A percentile compares a stretch with the other conserved stretches of the same genome.
Evolutionary conservation across 192 early-diverging fungal species (phyloP).

Genomic region (Rhizoclosmatium globosum): DNA sequence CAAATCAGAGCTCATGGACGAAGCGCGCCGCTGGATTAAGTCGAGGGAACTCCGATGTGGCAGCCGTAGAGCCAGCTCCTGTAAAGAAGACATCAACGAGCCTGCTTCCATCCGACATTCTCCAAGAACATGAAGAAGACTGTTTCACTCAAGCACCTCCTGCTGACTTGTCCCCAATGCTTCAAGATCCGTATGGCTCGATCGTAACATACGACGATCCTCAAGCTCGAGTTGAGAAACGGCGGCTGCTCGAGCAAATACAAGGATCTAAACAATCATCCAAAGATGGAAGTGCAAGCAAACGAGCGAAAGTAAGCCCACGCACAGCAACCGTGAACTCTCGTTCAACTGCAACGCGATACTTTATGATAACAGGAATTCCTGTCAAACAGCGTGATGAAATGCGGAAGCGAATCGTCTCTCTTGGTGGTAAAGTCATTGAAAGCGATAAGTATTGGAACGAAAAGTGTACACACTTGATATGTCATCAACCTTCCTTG

Average conservation of each 20-base stretch:
- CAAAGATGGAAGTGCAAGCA: background rate
- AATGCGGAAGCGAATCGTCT: conserved; percentile 22
- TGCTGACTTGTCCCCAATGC: background rate
- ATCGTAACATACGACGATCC: conserved; percentile 48
- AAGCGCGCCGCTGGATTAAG: too few species aligned
- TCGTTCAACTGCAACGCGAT: conserved; percentile 4
- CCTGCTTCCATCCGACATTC: background rate
- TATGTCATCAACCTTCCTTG: conserved; percentile 41
- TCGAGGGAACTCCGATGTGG: background rate
- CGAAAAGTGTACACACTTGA: conserved; percentile 49
- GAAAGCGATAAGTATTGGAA: conserved; percentile 39
- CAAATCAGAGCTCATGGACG: too few species aligned
- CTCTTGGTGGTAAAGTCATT: conserved; percentile 48
- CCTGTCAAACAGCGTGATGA: background rate
- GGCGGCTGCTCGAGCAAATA: conserved; percentile 42
- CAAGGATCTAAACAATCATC: background rate
- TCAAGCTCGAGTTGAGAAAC: conserved; percentile 35
- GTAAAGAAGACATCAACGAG: background rate
- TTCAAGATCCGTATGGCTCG: conserved; percentile 26
- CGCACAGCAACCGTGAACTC: background rate
- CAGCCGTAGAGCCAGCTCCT: background rate
- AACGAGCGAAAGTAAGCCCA: conserved; percentile 13
- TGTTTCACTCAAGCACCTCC: conserved; percentile 28
- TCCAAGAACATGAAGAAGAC: conserved; percentile 31
- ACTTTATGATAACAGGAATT: conserved; percentile 47